Evolutionary conservation across 164 flowering plant species (phyloP).

Genomic region (Vitis rotundifolia): DNA sequence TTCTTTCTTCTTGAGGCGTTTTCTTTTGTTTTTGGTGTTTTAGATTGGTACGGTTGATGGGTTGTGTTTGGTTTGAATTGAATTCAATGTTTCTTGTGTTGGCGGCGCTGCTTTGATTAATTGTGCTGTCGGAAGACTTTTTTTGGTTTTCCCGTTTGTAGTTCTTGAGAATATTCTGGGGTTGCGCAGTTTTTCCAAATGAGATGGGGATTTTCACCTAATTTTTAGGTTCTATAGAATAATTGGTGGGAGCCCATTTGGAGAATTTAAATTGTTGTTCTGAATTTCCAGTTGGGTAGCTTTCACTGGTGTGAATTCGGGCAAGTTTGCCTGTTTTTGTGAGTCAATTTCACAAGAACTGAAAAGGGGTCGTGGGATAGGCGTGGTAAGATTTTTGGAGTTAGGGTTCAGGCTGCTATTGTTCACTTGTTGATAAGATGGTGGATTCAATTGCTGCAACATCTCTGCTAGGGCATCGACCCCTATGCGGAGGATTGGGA

Average conservation of each 20-base stretch:
- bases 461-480: constrained; percentile 7
- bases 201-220: not conserved
- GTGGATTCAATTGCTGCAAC: constrained; percentile 8
- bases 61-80: constrained; percentile 20
- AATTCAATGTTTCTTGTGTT: constrained; percentile 13
- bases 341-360: not conserved
- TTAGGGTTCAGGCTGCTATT: not conserved
- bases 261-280: not conserved
- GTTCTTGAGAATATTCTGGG: not conserved
- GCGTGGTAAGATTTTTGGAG: not conserved
- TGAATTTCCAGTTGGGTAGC: constrained; percentile 4
- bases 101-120: no score
- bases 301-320: constrained; percentile 1
- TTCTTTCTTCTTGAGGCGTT: not conserved
- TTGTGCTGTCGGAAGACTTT: no score
- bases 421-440: constrained; percentile 10
- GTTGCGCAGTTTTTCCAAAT: not conserved
- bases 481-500: not conserved
- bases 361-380: not conserved
- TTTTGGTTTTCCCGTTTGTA: constrained; percentile 1
- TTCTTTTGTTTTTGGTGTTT: constrained; percentile 7
- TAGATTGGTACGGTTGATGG: constrained; percentile 12
- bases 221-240: not conserved
- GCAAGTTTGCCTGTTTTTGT: not conserved
- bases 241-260: not conserved